Base-by-base conservation (phyloP, 2,329 filamentous ascomycete species). In the Leptodontidium sp. region DNA sequence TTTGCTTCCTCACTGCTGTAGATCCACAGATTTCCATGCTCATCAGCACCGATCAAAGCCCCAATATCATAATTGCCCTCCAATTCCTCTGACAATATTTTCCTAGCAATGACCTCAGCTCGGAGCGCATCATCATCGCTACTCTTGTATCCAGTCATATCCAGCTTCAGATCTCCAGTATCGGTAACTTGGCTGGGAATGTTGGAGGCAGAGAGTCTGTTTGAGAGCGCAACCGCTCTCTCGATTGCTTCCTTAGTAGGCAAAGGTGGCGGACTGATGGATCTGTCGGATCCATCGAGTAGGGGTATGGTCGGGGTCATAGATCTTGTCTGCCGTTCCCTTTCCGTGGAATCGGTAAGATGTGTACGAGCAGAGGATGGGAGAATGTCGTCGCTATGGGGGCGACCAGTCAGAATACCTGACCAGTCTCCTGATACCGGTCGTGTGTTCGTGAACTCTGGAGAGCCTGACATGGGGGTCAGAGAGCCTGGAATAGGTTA, bases 1-100 rank as follows among this genome's bases (percentile, higher is more conserved):
- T 98, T 98, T 29, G 96, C 94, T 77, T 97, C 94, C 79, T 98
- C 94, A 75, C 94, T 98, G 81, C 94, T 96, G 82, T 99, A 99
- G 73, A 99, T 98, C 95, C 96, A 98, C n/a, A 99, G 85, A 76
- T 99, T 99, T 7, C 96, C 96, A 69, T 96, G 90, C 77, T 97
- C 94, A 77, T 99, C 96, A 55, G 96, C 95, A 14, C 94, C 96
- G 75, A 99, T 97, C 38, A 99, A 85, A 1, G 95, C 91, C 6
- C 96, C 96, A 75, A 99, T 97, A 78, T 99, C 96, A 79, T 98
- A 98, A 77, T 95, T 94, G 26, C 94, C 96, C 76, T 97, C 93
- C 15, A 98, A 82, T 80, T 98, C 95, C 78, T 99, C 94, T 0
- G 94, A 91, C 14, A 99, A 86, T 62, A 99, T 93, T 79, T 95